These are phyloP conservation scores for Eucalyptus sp. DNA, from an alignment of 345 rosid species.

Conservation along the genomic window DNA sequence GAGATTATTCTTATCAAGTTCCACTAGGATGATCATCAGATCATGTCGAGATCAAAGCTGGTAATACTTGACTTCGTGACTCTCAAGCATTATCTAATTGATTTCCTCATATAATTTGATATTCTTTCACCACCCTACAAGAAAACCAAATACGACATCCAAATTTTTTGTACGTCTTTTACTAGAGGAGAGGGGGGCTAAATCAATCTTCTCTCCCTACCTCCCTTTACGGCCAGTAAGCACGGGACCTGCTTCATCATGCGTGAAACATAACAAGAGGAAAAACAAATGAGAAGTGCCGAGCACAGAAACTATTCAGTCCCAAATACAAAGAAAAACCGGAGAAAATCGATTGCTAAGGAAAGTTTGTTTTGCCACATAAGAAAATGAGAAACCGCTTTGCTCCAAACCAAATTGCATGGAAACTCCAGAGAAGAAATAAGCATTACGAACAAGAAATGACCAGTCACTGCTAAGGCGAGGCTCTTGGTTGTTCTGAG, in stretches of 20 bases:
- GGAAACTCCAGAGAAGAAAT: background rate
- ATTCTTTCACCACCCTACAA: background rate
- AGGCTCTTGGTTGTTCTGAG: background rate
- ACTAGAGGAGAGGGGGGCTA: background rate
- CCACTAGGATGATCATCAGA: background rate
- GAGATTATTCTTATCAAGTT: background rate
- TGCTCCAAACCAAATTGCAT: background rate
- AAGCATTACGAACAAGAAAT: background rate
- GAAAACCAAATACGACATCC: background rate
- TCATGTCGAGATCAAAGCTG: background rate
- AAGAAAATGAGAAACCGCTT: background rate
- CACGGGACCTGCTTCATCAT: background rate
- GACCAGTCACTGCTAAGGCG: background rate
- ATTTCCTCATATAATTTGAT: background rate
- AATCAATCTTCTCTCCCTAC: background rate
- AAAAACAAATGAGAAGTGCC: background rate
- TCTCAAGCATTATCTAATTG: background rate
- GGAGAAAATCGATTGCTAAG: background rate
- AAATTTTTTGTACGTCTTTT: background rate
- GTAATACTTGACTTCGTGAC: background rate
- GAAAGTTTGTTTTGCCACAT: background rate
- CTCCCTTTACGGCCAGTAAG: background rate
- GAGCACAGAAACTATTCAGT: background rate
- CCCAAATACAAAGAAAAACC: background rate
- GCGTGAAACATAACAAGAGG: background rate